phyloP scores from a whole-genome alignment of 73 alveolate species.

The Paramecium biaurelia region DNA sequence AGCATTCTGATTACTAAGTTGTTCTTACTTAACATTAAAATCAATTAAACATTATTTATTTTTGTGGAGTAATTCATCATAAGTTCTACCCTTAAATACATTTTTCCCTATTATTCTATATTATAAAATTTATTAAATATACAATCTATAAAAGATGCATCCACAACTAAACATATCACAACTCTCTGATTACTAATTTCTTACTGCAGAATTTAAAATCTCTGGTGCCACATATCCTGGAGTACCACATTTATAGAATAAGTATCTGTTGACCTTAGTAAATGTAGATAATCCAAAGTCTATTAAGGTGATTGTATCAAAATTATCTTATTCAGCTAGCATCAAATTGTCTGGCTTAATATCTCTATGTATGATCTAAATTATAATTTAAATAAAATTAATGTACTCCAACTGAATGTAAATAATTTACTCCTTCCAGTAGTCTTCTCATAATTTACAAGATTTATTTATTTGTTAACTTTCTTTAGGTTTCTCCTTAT shows the following conservation, averaged over 20 bases:
- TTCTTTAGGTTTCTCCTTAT: background rate
- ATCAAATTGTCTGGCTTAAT: conserved; percentile 27
- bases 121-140: background rate
- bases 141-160: conserved; percentile 29
- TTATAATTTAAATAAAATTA: background rate
- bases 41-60: conserved; percentile 19
- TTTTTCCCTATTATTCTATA: conserved; percentile 6
- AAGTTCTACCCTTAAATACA: background rate
- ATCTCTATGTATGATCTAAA: conserved; percentile 18
- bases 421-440: background rate
- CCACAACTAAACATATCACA: conserved; percentile 39
- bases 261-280: background rate
- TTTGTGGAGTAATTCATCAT: conserved; percentile 3
- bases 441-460: background rate
- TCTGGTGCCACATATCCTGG: conserved; percentile 68
- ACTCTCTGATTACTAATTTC: background rate
- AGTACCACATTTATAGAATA: conserved; percentile 58
- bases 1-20: background rate
- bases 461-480: background rate
- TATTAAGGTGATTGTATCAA: background rate
- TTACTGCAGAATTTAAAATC: background rate
- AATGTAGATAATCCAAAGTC: conserved; percentile 25
- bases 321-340: conserved; percentile 4
- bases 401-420: background rate
- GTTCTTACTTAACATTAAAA: background rate